phyloP scores from a whole-genome alignment of 805 yeast species.

The Candida awuae region DNA sequence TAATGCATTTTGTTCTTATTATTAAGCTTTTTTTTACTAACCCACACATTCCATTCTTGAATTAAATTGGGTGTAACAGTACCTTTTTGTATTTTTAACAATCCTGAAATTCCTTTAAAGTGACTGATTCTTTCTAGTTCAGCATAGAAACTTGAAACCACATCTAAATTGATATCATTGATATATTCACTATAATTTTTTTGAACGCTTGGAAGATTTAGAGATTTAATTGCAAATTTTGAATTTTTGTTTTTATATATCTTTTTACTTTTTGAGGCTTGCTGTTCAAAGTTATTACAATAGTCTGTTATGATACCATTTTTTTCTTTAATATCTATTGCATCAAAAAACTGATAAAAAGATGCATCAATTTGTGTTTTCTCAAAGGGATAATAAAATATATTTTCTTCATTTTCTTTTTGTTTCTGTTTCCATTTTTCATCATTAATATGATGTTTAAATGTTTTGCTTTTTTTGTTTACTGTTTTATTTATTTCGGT shows the following conservation, averaged over 20 bases:
- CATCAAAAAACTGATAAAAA: no score
- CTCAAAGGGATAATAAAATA: conserved; percentile 3
- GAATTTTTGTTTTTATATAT: not conserved
- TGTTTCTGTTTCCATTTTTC: not conserved
- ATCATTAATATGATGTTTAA: not conserved
- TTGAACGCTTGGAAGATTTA: not conserved
- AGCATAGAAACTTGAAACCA: not conserved
- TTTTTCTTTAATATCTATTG: no score
- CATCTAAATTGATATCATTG: no score
- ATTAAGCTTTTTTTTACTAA: no score
- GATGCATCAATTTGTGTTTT: not conserved
- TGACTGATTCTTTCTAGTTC: not conserved
- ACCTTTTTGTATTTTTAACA: not conserved
- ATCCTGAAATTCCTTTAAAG: not conserved
- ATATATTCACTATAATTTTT: no score
- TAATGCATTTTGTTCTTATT: no score
- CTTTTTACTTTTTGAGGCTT: not conserved
- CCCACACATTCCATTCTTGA: conserved; percentile 11
- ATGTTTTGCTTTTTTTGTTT: not conserved
- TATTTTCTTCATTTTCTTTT: conserved; percentile 3
- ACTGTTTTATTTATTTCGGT: no score
- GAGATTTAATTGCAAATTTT: not conserved
- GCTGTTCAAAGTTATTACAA: not conserved
- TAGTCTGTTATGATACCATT: no score
- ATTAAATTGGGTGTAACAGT: not conserved